Percentiles rank a stretch among this genome's conserved stretches.
These are phyloP conservation scores for Inga laurina DNA, from an alignment of 306 rosid species.

Conservation along the genomic window DNA sequence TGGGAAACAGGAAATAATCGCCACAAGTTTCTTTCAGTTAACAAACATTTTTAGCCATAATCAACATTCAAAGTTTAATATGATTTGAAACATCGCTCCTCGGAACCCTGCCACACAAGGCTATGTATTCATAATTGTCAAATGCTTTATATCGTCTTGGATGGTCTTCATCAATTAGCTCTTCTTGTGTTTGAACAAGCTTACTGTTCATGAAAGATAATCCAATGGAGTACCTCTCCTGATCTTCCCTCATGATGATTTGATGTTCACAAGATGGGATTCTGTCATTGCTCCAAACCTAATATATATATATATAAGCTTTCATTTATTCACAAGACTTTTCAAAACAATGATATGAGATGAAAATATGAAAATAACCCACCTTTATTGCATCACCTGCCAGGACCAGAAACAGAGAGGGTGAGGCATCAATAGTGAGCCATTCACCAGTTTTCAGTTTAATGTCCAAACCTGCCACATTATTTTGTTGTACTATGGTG, in stretches of 20 bases:
- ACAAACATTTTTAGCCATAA: neutral
- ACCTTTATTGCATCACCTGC: conserved; percentile 46
- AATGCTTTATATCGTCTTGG: conserved; percentile 34
- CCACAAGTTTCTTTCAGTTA: no score
- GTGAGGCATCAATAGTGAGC: conserved; percentile 32
- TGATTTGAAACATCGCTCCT: neutral
- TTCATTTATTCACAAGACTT: neutral
- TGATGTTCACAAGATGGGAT: conserved; percentile 30
- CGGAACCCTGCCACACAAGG: neutral
- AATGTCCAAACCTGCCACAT: conserved; percentile 34
- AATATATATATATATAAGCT: neutral
- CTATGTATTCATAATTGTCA: conserved; percentile 35
- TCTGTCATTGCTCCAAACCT: conserved; percentile 44
- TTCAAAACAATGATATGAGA: no score
- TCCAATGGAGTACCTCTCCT: conserved; percentile 39
- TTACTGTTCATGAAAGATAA: conserved; percentile 30
- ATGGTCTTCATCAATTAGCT: conserved; percentile 42
- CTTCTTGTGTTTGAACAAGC: conserved; percentile 27
- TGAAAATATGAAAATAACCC: neutral
- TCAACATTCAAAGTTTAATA: neutral
- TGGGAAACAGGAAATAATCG: neutral
- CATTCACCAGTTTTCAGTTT: conserved; percentile 40
- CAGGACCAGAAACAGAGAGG: conserved; percentile 31
- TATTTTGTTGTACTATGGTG: conserved; percentile 40
- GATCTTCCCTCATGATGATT: conserved; percentile 32